Conservation (phyloP, 371 early-diverging fungal species). For the Mucor indicus region DNA sequence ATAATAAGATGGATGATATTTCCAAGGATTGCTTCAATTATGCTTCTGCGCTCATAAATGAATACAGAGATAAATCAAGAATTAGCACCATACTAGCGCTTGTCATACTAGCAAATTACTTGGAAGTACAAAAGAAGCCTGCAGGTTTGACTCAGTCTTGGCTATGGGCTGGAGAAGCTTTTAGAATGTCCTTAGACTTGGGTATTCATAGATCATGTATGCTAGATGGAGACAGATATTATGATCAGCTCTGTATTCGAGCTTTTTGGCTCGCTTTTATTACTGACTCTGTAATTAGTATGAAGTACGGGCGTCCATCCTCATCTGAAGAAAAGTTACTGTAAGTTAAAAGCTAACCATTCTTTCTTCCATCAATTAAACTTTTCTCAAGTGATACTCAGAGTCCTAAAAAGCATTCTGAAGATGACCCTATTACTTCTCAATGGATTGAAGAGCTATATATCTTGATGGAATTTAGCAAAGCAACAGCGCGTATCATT, state of each 20-base stretch:
- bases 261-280: constrained; percentile 44
- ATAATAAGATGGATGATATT: too few species aligned
- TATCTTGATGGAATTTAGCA: constrained; percentile 29
- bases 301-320: constrained; percentile 40
- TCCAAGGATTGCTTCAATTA: constrained; percentile 18
- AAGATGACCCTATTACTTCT: constrained; percentile 17
- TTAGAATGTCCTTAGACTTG: constrained; percentile 40
- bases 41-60: constrained; percentile 13
- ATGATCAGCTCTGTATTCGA: constrained; percentile 31
- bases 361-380: too few species aligned
- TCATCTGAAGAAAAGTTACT: constrained; percentile 44
- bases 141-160: constrained; percentile 26
- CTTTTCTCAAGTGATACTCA: constrained; percentile 20
- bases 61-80: constrained; percentile 25
- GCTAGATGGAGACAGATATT: constrained; percentile 3
- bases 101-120: constrained; percentile 25
- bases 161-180: constrained; percentile 40
- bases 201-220: constrained; percentile 35
- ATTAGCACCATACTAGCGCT: constrained; percentile 32
- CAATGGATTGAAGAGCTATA: constrained; percentile 21
- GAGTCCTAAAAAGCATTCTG: constrained; percentile 8
- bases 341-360: constrained; percentile 16
- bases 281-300: constrained; percentile 34
- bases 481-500: constrained; percentile 35
- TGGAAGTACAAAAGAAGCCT: constrained; percentile 25